These are phyloP conservation scores for Huntiella abstrusa DNA, from an alignment of 2,329 filamentous ascomycete genomes.

Conservation along the genomic window DNA sequence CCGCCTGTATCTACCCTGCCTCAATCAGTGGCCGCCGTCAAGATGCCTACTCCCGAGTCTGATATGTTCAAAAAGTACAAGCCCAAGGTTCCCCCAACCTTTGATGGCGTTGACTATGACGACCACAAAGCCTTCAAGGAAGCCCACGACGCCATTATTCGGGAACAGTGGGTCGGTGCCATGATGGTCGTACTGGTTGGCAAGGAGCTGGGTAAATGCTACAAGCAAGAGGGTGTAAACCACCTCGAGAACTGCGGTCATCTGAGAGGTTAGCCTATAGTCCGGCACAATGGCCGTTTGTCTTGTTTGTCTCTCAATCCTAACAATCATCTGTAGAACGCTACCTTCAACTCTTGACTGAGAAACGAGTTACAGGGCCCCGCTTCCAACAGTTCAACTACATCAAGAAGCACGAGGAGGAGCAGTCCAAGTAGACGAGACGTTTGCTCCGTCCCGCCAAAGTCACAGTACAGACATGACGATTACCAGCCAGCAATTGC, in stretches of 20 bases:
- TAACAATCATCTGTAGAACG: constrained; percentile 35
- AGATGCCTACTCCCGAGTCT: constrained; percentile 71
- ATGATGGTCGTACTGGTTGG: constrained; percentile 76
- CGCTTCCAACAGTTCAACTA: constrained; percentile 68
- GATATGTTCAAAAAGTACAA: constrained; percentile 67
- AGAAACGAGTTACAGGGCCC: constrained; percentile 60
- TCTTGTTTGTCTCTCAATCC: neutral
- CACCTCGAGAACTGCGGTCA: constrained; percentile 74
- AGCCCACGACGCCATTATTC: constrained; percentile 63
- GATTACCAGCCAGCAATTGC: constrained; percentile 8
- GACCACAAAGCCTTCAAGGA: constrained; percentile 65
- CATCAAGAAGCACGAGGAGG: constrained; percentile 30
- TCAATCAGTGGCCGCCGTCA: constrained; percentile 9
- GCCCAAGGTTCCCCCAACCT: constrained; percentile 62
- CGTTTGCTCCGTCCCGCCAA: neutral
- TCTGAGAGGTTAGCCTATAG: constrained; percentile 48
- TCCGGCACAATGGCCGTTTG: neutral
- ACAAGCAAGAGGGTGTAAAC: constrained; percentile 67
- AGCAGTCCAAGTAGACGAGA: constrained; percentile 3
- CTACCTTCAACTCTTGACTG: constrained; percentile 60
- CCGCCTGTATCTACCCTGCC: neutral
- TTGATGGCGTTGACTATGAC: constrained; percentile 74
- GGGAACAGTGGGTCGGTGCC: constrained; percentile 74
- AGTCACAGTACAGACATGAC: constrained; percentile 8
- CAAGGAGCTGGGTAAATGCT: constrained; percentile 74